A percentile compares a stretch with the other conserved stretches of the same genome.
phyloP scores from a whole-genome alignment of 768 basidiomycete species.

The Cyclocybe aegerita region DNA sequence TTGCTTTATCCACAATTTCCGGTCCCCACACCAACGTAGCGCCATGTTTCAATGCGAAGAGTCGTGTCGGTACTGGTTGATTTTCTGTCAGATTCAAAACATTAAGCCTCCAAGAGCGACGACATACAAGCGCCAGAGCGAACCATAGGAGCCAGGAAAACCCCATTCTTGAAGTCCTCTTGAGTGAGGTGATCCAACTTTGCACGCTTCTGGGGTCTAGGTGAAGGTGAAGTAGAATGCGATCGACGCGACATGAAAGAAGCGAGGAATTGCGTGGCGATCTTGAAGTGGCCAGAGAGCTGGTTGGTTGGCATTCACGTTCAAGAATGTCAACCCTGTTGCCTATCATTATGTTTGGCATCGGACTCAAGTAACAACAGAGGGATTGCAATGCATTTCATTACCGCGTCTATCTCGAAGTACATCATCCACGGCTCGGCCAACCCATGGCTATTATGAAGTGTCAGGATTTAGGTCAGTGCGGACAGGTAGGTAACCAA shows the following conservation, averaged over 20 bases:
- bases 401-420: no score
- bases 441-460: no score
- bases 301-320: not conserved
- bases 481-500: constrained; percentile 10
- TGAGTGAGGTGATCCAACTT: constrained; percentile 59
- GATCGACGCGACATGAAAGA: constrained; percentile 52
- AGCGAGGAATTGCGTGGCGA: not conserved
- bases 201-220: constrained; percentile 52
- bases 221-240: constrained; percentile 46
- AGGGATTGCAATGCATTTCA: constrained; percentile 1
- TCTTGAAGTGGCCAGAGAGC: no score
- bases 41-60: constrained; percentile 89
- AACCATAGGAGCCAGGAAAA: constrained; percentile 99
- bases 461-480: not conserved
- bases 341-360: constrained; percentile 11
- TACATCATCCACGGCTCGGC: no score
- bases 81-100: not conserved
- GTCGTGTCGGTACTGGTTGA: constrained; percentile 72
- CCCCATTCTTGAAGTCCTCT: constrained; percentile 82
- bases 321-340: not conserved
- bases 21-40: constrained; percentile 96
- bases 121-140: constrained; percentile 83
- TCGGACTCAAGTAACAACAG: constrained; percentile 1
- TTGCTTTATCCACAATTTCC: constrained; percentile 95
- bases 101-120: not conserved